Evolutionary conservation across 139 green algal species (phyloP), one percentile per base, ranked within the genome.

Genomic region (Medakamo hakoo): DNA sequence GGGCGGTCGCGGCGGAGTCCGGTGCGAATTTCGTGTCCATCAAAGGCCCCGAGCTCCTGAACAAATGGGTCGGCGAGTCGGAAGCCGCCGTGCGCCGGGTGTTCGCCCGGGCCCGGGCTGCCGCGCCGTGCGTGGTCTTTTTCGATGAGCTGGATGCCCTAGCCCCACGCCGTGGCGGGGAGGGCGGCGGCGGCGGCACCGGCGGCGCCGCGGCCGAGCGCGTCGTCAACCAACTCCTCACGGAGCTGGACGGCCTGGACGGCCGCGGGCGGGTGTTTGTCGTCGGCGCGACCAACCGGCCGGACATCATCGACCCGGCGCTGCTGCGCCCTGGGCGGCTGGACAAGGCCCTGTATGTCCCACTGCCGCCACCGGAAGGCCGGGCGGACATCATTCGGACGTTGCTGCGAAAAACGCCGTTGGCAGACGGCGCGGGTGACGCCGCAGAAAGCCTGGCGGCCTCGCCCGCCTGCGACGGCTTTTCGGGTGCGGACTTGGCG

Each of bases 131-230:
- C 74, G 68, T 90, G n/a, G 61, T 90, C 22, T 85, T 90, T 60
- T 82, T 90, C 24, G 83, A 90, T 62, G 83, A 90, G 66, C 19
- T 90, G 19, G 82, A 89, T 67, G 70, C 79, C 22, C 59, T 89
- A 2, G 80, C 74, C 4, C 56, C 72, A 21, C 68, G 75, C 23
- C 63, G 82, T 3, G 68, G 69, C 22, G 68, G 57, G 25, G 68
- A 24, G 32, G 24, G n/a, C 2, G 57, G 31, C 29, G 52, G 21
- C 27, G 32, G 57, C 19, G 26, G 52, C 23, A 29, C 27, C n/a
- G 69, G 63, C 30, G 62, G 62, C 2, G 70, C 31, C 16, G 55
- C 60, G 0, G 66, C 70, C 2, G 66, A 58, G 20, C 60, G 76
- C 16, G 70, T 83, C 40, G 63, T 83, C 24, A 74, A 77, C 63